phyloP scores from a whole-genome alignment of 139 green algal species.

The Ettlia oleoabundans region DNA sequence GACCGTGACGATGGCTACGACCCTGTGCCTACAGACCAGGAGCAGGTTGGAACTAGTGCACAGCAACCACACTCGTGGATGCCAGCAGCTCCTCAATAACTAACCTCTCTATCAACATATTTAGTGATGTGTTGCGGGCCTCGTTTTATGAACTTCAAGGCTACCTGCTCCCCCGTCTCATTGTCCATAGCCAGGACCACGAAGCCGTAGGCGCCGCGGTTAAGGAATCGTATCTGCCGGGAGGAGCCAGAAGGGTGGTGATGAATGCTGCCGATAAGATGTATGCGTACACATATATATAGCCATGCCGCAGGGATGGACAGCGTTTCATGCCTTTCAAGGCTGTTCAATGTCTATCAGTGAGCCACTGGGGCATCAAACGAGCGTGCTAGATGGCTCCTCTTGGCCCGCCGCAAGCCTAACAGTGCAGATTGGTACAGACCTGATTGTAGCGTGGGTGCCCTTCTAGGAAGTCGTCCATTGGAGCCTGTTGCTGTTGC shows the following conservation, averaged over 20 bases:
- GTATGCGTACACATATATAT: no score
- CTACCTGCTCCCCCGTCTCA: slow-evolving; percentile 40
- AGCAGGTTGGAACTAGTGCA: no score
- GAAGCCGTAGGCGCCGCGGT: slow-evolving; percentile 44
- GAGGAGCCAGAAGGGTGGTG: no score
- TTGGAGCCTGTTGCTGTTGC: not conserved
- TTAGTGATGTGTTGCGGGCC: slow-evolving; percentile 83
- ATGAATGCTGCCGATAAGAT: no score
- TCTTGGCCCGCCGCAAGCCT: no score
- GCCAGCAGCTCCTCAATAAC: not conserved
- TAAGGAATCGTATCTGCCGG: slow-evolving; percentile 42
- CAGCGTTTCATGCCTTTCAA: no score
- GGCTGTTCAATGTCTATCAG: no score
- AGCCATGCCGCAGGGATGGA: no score
- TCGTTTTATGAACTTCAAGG: slow-evolving; percentile 54
- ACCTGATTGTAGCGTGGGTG: slow-evolving; percentile 34
- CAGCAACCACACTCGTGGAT: no score
- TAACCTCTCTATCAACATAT: slow-evolving; percentile 93
- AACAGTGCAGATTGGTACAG: no score
- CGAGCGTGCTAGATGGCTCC: no score
- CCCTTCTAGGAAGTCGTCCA: slow-evolving; percentile 1
- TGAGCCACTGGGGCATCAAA: no score
- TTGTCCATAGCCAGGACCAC: slow-evolving; percentile 40
- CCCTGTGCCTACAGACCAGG: not conserved
- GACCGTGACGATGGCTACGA: not conserved